Base-by-base conservation (phyloP, 345 rosid genomes). In the Citrus trifoliata region DNA sequence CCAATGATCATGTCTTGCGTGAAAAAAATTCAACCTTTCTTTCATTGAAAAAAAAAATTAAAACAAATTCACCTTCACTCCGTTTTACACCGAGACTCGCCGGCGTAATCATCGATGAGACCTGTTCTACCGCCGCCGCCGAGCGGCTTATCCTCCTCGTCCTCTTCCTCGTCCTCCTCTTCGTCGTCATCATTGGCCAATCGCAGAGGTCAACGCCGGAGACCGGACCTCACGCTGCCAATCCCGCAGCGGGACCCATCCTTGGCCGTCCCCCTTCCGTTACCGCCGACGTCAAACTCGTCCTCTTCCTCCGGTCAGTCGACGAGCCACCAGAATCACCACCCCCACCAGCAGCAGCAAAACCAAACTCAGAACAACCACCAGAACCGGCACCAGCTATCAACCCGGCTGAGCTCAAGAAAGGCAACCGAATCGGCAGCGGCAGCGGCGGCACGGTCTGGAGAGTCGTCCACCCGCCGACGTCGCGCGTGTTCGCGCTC, bases 381-480 rank as follows among this genome's bases (percentile, higher is more conserved):
- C 80, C n/a, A 46, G 21, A 76, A 22, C 2, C 72, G 32, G 37
- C 75, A 65, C n/a, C 53, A 42, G n/a, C 79, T 21, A 16, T 63
- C 48, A 67, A 38, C 82, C 85, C 88, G 73, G 79, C 91, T 18
- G 95, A 93, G 69, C 89, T 94, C 67, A 90, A 88, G 4, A 85
- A 92, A 2, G 74, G 88, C 37, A 89, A 77, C 80, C 90, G 97
- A 48, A 89, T 96, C 86, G 99, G 99, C 2, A 87, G 92, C 83
- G 99, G 99, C 27, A 85, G 86, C 5, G 98, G 97, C 2, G 99
- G 97, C 7, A 96, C 97, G 27, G 98, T 96, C 53, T 96, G 91
- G 89, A 96, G 93, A 81, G 99, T 89, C 21, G n/a, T 83, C 79
- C 99, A 94, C 82, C 90, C 92, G 19, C 88, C 90, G 25, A 81